Base-by-base conservation (phyloP, 345 rosid species). In the Populus deltoides region DNA sequence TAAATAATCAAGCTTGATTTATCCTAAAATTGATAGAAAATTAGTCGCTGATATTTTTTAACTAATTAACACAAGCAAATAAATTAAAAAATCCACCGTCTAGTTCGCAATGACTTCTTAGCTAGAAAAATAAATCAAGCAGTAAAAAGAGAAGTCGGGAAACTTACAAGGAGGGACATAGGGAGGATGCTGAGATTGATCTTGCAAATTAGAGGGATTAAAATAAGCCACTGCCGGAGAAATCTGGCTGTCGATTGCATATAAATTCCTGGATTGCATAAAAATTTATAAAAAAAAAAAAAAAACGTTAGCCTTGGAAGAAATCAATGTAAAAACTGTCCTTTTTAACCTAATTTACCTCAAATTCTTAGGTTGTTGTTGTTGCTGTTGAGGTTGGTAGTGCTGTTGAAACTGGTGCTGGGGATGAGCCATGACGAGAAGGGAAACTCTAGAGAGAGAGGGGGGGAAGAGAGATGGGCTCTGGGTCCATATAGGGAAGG, bases 181-280 rank as follows among this genome's bases (percentile, higher is more conserved):
- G 1, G 98, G 95, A 87, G 93, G 92, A 83, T 93, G 97, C 51
- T 89, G 94, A 76, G 92, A 87, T 69, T 85, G 91, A 73, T 90
- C 91, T 59, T 83, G 93, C 66, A 91, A 78, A 76, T 79, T 84
- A 17, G 81, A 29, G 8, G 88, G 59, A 77, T 49, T 79, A 72
- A 80, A 81, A 70, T 82, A 88, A 12, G 81, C 87, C 47, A 82
- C 81, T 2, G 84, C 85, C 39, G 87, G 90, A 20, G 92, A 81
- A 86, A 85, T 76, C 88, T 89, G 94, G 16, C 80, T 83, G 65
- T 89, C 91, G 68, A 86, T 79, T 29, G 86, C 53, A 76, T 77
- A 85, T 35, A 89, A 69, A 49, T 85, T 87, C 68, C 98, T 90
- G 83, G 68, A 78, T 70, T 59, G 65, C 65, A 59, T 59, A 70